Conservation (phyloP, 192 early-diverging fungal genomes). For the Rhizophagus clarus region DNA sequence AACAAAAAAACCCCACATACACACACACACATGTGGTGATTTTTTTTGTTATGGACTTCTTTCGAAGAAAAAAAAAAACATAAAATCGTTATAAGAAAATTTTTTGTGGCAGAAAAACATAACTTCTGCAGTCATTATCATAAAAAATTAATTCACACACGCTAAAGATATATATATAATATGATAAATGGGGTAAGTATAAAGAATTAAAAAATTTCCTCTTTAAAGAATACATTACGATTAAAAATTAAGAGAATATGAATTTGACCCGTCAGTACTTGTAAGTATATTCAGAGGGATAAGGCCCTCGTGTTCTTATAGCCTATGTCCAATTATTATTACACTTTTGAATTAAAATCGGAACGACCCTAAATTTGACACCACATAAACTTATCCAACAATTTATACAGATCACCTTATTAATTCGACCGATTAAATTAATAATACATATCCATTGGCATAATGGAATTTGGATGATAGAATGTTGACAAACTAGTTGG, state of each 20-base stretch:
- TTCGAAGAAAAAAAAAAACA: neutral
- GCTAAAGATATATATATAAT: neutral
- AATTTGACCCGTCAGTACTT: neutral
- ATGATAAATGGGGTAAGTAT: conserved; percentile 13
- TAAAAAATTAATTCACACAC: conserved; percentile 9
- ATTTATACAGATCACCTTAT: neutral
- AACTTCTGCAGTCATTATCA: conserved; percentile 14
- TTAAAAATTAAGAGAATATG: neutral
- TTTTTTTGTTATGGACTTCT: conserved; percentile 3
- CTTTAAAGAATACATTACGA: neutral
- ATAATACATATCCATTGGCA: neutral
- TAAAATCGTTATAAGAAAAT: neutral
- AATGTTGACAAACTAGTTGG: neutral
- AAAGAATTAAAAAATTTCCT: neutral
- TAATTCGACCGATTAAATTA: neutral
- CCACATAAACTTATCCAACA: neutral
- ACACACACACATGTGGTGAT: neutral
- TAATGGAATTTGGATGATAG: neutral
- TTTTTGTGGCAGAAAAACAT: neutral
- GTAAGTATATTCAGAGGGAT: neutral
- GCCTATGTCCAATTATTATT: neutral
- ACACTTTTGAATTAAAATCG: neutral
- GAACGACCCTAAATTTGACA: no score
- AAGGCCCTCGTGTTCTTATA: neutral
- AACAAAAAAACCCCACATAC: neutral